Percentiles rank a stretch among this genome's conserved stretches.
phyloP scores from a whole-genome alignment of 352 stramenopile species.

The Phytophthora tubulina region DNA sequence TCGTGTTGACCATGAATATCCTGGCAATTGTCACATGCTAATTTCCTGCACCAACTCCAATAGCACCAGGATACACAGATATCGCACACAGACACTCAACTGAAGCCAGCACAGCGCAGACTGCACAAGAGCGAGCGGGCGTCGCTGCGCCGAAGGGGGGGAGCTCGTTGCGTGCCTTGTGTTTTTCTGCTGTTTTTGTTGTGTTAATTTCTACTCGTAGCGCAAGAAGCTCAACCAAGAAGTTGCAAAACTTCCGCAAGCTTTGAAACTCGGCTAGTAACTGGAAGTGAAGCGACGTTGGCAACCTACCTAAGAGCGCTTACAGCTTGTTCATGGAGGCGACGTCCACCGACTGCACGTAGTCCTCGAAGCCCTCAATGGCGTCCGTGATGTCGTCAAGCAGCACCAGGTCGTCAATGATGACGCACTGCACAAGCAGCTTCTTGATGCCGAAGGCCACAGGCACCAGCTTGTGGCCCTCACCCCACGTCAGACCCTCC shows the following conservation, averaged over 20 bases:
- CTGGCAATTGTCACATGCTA: not conserved
- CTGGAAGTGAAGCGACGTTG: not conserved
- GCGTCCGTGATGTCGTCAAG: slow-evolving; percentile 86
- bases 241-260: slow-evolving; percentile 11
- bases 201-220: slow-evolving; percentile 47
- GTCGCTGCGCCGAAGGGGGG: slow-evolving; percentile 8
- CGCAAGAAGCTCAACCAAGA: slow-evolving; percentile 22
- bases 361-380: slow-evolving; percentile 86
- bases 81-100: slow-evolving; percentile 21
- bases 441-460: slow-evolving; percentile 91
- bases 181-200: slow-evolving; percentile 40
- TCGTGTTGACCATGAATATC: not conserved
- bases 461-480: slow-evolving; percentile 84
- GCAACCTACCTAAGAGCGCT: slow-evolving; percentile 45
- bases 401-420: slow-evolving; percentile 82
- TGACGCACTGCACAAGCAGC: slow-evolving; percentile 83
- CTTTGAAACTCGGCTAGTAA: slow-evolving; percentile 23
- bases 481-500: slow-evolving; percentile 82
- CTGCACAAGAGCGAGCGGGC: slow-evolving; percentile 23
- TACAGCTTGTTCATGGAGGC: slow-evolving; percentile 91
- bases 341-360: slow-evolving; percentile 88
- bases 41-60: not conserved
- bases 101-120: slow-evolving; percentile 20
- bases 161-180: slow-evolving; percentile 21
- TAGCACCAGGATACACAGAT: slow-evolving; percentile 7